phyloP scores from a whole-genome alignment of 441 rosid species.

The Croton laevigatus region DNA sequence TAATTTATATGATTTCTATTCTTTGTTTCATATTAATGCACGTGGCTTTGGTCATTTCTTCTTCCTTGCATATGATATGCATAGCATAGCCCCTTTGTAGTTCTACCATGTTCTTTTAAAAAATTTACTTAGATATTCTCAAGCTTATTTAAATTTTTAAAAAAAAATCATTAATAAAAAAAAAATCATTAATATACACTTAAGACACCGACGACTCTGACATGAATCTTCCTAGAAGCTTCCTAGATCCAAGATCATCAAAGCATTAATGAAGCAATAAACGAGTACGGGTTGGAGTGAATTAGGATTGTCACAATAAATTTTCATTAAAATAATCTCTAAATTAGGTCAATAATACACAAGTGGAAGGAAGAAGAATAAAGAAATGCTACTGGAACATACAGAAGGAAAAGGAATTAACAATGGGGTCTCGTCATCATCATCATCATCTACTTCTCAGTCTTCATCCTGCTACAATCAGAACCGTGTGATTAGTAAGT shows the following conservation, averaged over 20 bases:
- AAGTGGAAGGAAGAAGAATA: constrained; percentile 20
- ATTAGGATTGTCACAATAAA: background rate
- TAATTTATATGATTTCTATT: constrained; percentile 7
- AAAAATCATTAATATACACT: background rate
- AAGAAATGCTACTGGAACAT: constrained; percentile 21
- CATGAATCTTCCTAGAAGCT: constrained; percentile 12
- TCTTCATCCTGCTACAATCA: constrained; percentile 16
- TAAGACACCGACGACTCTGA: background rate
- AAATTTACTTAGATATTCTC: background rate
- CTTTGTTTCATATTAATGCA: constrained; percentile 6
- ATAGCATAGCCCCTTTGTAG: background rate
- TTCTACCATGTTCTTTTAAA: background rate
- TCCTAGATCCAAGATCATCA: background rate
- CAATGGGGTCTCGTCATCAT: constrained; percentile 10
- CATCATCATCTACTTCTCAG: constrained; percentile 14
- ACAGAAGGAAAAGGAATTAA: background rate
- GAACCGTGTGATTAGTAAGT: constrained; percentile 22
- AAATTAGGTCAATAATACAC: constrained; percentile 27
- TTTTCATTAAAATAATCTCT: constrained; percentile 12
- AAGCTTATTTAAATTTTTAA: background rate
- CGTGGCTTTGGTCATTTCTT: constrained; percentile 18
- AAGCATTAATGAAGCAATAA: background rate
- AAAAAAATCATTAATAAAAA: no score
- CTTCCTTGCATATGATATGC: background rate
- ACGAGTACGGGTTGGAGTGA: constrained; percentile 10